Evolutionary conservation across 768 basidiomycete species (phyloP).

Genomic region (Hydnomerulius pinastri): DNA sequence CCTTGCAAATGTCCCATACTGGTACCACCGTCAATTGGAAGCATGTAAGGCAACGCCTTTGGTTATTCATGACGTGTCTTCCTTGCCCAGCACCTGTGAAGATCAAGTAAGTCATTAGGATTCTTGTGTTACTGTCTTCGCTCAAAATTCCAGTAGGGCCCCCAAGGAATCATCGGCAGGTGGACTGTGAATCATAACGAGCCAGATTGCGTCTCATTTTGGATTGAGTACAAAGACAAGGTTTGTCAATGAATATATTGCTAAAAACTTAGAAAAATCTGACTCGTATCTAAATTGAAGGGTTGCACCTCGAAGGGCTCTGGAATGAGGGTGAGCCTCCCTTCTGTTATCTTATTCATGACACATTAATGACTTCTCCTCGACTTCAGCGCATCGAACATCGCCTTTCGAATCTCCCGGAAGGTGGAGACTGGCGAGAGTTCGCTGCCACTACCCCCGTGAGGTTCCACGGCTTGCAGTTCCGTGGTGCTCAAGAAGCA

Average conservation of each 20-base stretch:
- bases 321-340: not conserved
- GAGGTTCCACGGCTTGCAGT: conserved; percentile 10
- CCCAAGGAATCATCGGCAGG: conserved; percentile 11
- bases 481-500: conserved; percentile 8
- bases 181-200: conserved; percentile 16
- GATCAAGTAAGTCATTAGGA: not conserved
- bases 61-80: not conserved
- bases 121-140: not conserved
- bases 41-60: not conserved
- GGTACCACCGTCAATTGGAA: conserved; percentile 6
- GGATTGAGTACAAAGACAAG: conserved; percentile 18
- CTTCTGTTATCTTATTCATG: not conserved
- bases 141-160: not conserved
- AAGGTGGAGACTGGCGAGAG: conserved; percentile 15
- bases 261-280: not conserved
- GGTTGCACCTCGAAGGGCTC: not conserved
- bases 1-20: conserved; percentile 14
- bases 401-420: conserved; percentile 12
- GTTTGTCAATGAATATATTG: not conserved
- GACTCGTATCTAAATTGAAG: not conserved
- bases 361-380: not conserved
- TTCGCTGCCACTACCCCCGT: conserved; percentile 22
- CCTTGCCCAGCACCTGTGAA: not conserved
- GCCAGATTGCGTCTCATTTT: conserved; percentile 15
- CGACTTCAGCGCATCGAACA: conserved; percentile 14